phyloP scores from a whole-genome alignment of 805 yeast genomes.

The Candida ovalis region DNA sequence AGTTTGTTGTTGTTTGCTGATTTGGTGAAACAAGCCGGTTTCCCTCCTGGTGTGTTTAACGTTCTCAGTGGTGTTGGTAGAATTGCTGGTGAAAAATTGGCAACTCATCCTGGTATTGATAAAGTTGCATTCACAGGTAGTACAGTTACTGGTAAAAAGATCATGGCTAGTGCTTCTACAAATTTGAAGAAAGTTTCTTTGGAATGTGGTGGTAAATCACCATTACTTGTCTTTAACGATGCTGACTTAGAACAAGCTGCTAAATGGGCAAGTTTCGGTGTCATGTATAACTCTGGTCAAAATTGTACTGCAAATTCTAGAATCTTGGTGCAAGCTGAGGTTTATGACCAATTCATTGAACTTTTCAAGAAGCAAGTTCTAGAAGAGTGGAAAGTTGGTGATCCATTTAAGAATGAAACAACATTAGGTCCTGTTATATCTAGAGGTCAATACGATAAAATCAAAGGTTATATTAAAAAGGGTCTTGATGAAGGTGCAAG shows the following conservation, averaged over 20 bases:
- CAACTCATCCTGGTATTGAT: constrained; percentile 53
- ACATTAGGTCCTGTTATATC: constrained; percentile 64
- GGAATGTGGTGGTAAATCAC: constrained; percentile 75
- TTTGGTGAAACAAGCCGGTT: constrained; percentile 59
- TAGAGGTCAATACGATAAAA: constrained; percentile 51
- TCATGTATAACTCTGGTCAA: constrained; percentile 64
- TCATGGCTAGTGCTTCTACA: constrained; percentile 57
- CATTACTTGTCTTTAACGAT: constrained; percentile 57
- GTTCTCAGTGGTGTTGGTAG: constrained; percentile 68
- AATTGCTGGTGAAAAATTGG: constrained; percentile 64
- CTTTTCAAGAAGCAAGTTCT: constrained; percentile 42
- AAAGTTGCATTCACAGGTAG: constrained; percentile 67
- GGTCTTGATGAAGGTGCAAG: constrained; percentile 51
- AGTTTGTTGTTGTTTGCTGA: constrained; percentile 60
- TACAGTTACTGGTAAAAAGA: constrained; percentile 60
- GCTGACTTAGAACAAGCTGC: constrained; percentile 64
- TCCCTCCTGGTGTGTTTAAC: constrained; percentile 75
- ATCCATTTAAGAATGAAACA: constrained; percentile 43
- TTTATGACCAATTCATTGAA: constrained; percentile 51
- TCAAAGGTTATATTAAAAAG: constrained; percentile 38
- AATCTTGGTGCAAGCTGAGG: constrained; percentile 51
- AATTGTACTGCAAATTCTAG: constrained; percentile 67
- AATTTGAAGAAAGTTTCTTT: constrained; percentile 62
- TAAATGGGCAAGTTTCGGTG: constrained; percentile 64
- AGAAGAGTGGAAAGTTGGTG: constrained; percentile 51